phyloP scores from a whole-genome alignment of 2,329 filamentous ascomycete genomes.

The Dactylellina haptotyla region DNA sequence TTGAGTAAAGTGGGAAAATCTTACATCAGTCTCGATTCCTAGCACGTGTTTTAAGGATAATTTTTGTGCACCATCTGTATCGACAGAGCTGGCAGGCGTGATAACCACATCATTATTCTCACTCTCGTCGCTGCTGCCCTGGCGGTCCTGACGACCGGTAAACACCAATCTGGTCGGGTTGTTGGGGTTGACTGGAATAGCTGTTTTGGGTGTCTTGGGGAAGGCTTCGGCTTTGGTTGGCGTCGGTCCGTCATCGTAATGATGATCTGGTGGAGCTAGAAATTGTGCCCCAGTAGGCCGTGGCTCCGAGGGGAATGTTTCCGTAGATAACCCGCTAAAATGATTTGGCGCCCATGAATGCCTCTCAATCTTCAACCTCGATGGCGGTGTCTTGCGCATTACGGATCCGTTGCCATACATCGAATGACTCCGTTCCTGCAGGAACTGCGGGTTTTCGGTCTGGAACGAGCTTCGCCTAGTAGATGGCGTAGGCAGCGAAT shows the following conservation, averaged over 20 bases:
- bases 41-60: constrained; percentile 50
- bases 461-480: constrained; percentile 49
- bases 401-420: constrained; percentile 40
- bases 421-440: constrained; percentile 43
- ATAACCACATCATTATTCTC: constrained; percentile 49
- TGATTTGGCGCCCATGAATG: constrained; percentile 52
- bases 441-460: constrained; percentile 41
- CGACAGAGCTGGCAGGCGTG: constrained; percentile 52
- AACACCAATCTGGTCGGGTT: constrained; percentile 42
- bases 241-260: constrained; percentile 52
- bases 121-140: constrained; percentile 51
- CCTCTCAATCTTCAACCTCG: constrained; percentile 46
- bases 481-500: constrained; percentile 36
- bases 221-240: constrained; percentile 51
- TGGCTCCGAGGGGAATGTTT: constrained; percentile 17
- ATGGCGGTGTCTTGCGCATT: constrained; percentile 48
- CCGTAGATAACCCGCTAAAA: constrained; percentile 28
- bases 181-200: constrained; percentile 34
- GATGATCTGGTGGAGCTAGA: constrained; percentile 40
- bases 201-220: constrained; percentile 46
- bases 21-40: constrained; percentile 52
- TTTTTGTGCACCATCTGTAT: constrained; percentile 48
- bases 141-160: constrained; percentile 41
- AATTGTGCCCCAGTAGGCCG: constrained; percentile 21
- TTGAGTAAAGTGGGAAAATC: neutral